These are phyloP conservation scores for Wickerhamiella azyma DNA, from an alignment of 805 yeast genomes.

Conservation along the genomic window DNA sequence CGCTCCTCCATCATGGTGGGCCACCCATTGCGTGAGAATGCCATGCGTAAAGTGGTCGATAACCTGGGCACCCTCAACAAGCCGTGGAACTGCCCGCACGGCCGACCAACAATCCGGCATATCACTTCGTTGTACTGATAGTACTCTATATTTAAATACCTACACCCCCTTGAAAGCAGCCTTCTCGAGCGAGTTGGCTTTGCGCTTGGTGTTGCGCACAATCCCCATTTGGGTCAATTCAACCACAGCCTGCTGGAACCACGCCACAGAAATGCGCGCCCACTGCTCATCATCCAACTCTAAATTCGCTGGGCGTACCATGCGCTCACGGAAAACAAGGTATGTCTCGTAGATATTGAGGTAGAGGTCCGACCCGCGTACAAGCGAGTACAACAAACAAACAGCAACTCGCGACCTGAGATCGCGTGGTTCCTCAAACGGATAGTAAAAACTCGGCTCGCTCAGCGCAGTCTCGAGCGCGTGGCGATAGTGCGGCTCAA, in stretches of 20 bases:
- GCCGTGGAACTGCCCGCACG: conserved; percentile 95
- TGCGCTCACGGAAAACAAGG: conserved; percentile 37
- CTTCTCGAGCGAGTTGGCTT: conserved; percentile 56
- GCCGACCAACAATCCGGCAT: conserved; percentile 94
- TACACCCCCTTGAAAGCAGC: conserved; percentile 55
- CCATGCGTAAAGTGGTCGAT: conserved; percentile 57
- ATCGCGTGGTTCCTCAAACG: not conserved
- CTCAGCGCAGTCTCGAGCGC: conserved; percentile 30
- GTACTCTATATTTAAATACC: not conserved
- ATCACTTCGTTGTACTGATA: conserved; percentile 37
- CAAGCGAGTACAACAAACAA: conserved; percentile 47
- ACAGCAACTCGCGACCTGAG: conserved; percentile 33
- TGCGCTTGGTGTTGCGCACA: conserved; percentile 42
- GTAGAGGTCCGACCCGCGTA: conserved; percentile 63
- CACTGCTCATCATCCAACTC: conserved; percentile 32
- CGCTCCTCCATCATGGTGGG: conserved; percentile 93
- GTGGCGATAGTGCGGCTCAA: conserved; percentile 34
- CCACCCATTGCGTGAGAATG: conserved; percentile 38
- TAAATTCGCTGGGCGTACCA: conserved; percentile 6
- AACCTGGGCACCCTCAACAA: conserved; percentile 61
- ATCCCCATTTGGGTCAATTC: conserved; percentile 62
- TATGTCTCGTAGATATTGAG: conserved; percentile 59
- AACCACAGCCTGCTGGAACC: conserved; percentile 62
- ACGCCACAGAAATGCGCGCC: conserved; percentile 49
- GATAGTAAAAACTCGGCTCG: conserved; percentile 27